Conservation (phyloP, 176 grass and related monocot species). For the Carex parvula region DNA sequence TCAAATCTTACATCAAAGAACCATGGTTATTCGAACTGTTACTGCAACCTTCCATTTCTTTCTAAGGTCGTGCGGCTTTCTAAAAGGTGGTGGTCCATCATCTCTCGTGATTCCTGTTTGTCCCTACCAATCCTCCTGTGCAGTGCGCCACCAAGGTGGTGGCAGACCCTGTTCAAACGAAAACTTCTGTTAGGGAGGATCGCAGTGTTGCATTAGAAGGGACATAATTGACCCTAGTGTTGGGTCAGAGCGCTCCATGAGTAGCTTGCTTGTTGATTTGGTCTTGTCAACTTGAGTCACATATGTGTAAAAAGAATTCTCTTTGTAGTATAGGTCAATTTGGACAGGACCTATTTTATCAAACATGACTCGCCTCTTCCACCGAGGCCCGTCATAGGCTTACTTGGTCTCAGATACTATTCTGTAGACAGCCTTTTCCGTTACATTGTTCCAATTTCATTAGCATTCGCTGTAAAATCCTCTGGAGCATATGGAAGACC, state of each 20-base stretch:
- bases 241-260: not conserved
- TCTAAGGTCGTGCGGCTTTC: constrained; percentile 80
- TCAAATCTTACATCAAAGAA: no score
- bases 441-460: no score
- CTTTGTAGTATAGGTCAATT: constrained; percentile 3
- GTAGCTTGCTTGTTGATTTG: constrained; percentile 35
- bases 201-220: constrained; percentile 65
- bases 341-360: not conserved
- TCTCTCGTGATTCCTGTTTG: constrained; percentile 33
- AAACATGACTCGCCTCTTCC: constrained; percentile 1
- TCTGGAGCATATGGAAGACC: no score
- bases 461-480: no score
- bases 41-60: constrained; percentile 91
- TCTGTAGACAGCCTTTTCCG: no score
- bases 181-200: constrained; percentile 63
- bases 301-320: constrained; percentile 55
- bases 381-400: no score
- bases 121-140: constrained; percentile 49
- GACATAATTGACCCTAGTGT: constrained; percentile 77
- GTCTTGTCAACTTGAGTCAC: constrained; percentile 40
- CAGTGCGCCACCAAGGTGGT: constrained; percentile 45
- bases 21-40: constrained; percentile 56
- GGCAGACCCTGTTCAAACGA: constrained; percentile 49
- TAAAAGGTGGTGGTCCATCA: constrained; percentile 58
- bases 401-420: no score